Percentiles rank a stretch among this genome's conserved stretches.
phyloP scores from a whole-genome alignment of 768 basidiomycete genomes.

The Suillus plorans region DNA sequence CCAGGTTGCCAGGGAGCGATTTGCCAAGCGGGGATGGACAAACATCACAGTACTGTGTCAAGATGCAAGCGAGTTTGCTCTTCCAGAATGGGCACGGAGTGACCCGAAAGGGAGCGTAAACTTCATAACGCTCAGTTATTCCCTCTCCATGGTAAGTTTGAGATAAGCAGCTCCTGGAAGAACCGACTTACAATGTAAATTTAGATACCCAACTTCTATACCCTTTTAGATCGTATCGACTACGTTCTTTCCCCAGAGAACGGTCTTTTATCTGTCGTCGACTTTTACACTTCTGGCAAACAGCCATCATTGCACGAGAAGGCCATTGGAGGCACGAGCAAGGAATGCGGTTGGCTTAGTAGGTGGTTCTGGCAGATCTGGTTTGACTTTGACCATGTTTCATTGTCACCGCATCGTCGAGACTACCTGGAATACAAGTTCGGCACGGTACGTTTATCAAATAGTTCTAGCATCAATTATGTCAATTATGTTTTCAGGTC shows the following conservation, averaged over 20 bases:
- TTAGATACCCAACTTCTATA: conserved; percentile 63
- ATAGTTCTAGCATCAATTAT: neutral
- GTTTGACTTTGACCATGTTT: conserved; percentile 59
- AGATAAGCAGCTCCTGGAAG: neutral
- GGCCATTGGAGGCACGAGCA: conserved; percentile 62
- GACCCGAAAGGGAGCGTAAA: conserved; percentile 57
- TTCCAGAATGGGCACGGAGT: conserved; percentile 56
- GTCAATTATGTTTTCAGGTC: conserved; percentile 30
- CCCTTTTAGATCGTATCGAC: conserved; percentile 66
- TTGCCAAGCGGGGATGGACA: conserved; percentile 65
- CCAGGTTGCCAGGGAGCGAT: conserved; percentile 67
- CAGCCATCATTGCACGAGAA: conserved; percentile 55
- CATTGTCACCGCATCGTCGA: conserved; percentile 54
- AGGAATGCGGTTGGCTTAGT: conserved; percentile 62
- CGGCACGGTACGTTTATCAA: conserved; percentile 51
- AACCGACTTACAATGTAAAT: neutral
- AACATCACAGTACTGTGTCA: conserved; percentile 73
- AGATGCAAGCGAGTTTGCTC: conserved; percentile 64
- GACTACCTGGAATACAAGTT: conserved; percentile 80
- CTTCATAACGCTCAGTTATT: conserved; percentile 56
- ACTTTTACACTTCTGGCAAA: conserved; percentile 68
- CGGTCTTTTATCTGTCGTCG: conserved; percentile 66
- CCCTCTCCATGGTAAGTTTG: conserved; percentile 50
- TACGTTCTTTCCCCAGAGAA: conserved; percentile 57
- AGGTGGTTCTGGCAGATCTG: conserved; percentile 81